These are phyloP conservation scores for Suhomyces kilbournensis DNA, from an alignment of 805 yeast species.

Conservation along the genomic window DNA sequence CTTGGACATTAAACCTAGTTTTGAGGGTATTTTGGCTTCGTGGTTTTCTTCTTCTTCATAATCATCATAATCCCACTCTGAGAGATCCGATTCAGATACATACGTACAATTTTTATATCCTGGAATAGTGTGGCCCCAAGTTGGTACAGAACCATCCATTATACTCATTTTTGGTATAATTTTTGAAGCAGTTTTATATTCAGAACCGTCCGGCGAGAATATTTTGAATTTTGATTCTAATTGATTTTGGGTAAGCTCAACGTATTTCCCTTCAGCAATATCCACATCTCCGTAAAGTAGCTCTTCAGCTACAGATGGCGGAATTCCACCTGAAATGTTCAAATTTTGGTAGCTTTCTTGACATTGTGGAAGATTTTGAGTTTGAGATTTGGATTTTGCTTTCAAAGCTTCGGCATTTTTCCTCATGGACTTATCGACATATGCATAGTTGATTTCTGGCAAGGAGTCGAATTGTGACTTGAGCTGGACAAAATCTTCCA, in stretches of 20 bases:
- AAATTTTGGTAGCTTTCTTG: conserved; percentile 31
- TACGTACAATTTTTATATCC: conserved; percentile 1
- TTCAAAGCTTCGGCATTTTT: conserved; percentile 22
- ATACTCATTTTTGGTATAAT: neutral
- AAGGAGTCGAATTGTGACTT: conserved; percentile 43
- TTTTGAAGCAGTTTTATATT: neutral
- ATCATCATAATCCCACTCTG: neutral
- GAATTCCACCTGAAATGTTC: conserved; percentile 44
- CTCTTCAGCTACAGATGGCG: conserved; percentile 39
- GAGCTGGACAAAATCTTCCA: conserved; percentile 44
- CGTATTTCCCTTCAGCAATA: conserved; percentile 47
- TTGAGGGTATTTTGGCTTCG: neutral
- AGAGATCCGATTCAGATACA: neutral
- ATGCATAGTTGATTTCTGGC: conserved; percentile 21
- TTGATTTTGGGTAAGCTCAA: conserved; percentile 43
- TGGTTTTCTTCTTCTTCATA: neutral
- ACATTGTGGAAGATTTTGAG: conserved; percentile 27
- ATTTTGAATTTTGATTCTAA: conserved; percentile 43
- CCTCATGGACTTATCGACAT: conserved; percentile 23
- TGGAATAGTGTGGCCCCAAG: neutral
- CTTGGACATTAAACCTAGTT: neutral
- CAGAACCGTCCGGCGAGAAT: conserved; percentile 41
- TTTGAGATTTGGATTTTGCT: conserved; percentile 14
- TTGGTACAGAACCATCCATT: neutral
- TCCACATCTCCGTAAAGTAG: conserved; percentile 51